phyloP scores from a whole-genome alignment of 768 basidiomycete genomes.

The Amyloporia xantha region DNA sequence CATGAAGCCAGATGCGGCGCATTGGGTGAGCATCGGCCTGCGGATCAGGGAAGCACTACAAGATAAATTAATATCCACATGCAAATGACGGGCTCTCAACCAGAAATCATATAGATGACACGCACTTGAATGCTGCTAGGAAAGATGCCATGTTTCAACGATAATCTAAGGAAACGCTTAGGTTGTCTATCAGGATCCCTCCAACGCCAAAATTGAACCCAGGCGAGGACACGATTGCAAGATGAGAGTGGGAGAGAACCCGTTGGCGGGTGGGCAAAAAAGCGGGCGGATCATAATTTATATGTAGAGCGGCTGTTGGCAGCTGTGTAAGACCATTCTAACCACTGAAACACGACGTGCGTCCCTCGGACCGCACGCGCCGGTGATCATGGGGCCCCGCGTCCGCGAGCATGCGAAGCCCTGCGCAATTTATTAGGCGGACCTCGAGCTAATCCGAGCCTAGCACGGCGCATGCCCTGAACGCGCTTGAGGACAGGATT shows the following conservation, averaged over 20 bases:
- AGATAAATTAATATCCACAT: neutral
- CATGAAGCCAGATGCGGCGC: constrained; percentile 54
- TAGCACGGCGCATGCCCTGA: too few relatives aligned
- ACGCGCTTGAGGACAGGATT: too few relatives aligned
- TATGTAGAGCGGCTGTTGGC: neutral
- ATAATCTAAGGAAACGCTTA: too few relatives aligned
- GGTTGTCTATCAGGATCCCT: too few relatives aligned
- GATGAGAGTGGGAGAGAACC: neutral
- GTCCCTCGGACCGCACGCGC: neutral
- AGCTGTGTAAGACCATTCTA: neutral
- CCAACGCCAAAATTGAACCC: too few relatives aligned
- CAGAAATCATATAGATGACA: too few relatives aligned
- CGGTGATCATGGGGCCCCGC: neutral
- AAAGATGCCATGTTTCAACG: constrained; percentile 14
- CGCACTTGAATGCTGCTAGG: constrained; percentile 24
- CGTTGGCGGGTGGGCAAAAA: neutral
- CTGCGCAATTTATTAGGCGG: too few relatives aligned
- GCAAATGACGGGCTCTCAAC: neutral
- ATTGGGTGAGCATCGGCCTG: constrained; percentile 58
- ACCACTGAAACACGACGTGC: neutral
- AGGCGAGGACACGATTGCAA: too few relatives aligned
- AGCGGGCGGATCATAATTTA: neutral
- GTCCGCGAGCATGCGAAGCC: too few relatives aligned
- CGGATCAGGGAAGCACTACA: constrained; percentile 52
- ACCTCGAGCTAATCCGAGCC: too few relatives aligned